Percentiles rank a stretch among this genome's conserved stretches.
Conservation (phyloP, 2,329 filamentous ascomycete genomes). For the Sordariomycetes sp. region DNA sequence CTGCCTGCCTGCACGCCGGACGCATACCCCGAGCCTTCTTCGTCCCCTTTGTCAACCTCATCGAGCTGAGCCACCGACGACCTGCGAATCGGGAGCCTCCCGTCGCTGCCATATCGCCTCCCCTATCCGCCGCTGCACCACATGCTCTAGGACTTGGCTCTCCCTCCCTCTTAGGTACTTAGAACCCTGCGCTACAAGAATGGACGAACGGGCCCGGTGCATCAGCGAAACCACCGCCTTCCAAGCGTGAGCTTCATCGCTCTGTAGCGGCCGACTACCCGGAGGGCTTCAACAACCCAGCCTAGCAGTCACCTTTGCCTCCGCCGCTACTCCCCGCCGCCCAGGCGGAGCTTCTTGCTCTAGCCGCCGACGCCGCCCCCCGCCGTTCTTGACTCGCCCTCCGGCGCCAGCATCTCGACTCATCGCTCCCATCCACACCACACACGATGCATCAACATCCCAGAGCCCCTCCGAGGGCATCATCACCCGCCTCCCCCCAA, state of each 20-base stretch:
- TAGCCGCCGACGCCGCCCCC: background rate
- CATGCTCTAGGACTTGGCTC: background rate
- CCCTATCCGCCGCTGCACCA: background rate
- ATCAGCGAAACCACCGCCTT: conserved; percentile 3
- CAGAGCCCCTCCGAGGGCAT: conserved; percentile 59
- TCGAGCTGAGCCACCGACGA: background rate
- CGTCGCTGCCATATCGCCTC: background rate
- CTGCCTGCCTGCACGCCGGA: background rate
- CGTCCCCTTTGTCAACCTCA: background rate
- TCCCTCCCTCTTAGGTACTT: background rate
- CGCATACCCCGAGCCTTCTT: background rate
- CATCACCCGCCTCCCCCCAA: conserved; percentile 63
- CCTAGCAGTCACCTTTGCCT: background rate
- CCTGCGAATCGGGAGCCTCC: background rate
- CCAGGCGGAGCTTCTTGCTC: background rate
- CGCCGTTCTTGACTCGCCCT: background rate
- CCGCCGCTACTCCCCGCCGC: background rate
- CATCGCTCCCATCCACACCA: background rate
- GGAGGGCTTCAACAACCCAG: background rate
- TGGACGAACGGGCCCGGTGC: conserved; percentile 3
- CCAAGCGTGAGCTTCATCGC: conserved; percentile 2
- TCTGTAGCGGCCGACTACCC: background rate
- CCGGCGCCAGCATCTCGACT: background rate
- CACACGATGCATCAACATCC: conserved; percentile 78
- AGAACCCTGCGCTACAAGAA: background rate